Evolutionary conservation across 2,329 filamentous ascomycete species (phyloP).

Genomic region (Purpureocillium lavendulum): DNA sequence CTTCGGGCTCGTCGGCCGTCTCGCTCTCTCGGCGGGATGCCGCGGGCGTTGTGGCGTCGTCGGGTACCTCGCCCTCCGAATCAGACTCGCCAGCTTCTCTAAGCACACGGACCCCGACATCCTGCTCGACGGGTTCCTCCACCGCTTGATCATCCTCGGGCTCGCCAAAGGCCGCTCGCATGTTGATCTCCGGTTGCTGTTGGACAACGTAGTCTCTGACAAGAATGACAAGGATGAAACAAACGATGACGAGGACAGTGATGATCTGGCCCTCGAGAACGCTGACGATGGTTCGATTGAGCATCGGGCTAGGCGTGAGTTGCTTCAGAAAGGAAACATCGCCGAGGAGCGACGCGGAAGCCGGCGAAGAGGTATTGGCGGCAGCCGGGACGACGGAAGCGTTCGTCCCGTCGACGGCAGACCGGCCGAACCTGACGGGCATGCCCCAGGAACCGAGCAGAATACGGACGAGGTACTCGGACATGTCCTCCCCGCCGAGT

Average conservation of each 20-base stretch:
- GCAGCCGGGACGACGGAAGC: conserved; percentile 5
- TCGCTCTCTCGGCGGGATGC: background rate
- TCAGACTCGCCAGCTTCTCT: conserved; percentile 17
- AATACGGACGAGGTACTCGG: conserved; percentile 22
- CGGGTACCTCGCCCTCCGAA: conserved; percentile 23
- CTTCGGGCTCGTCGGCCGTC: too few relatives aligned
- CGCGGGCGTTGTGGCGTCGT: conserved; percentile 12
- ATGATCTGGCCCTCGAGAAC: conserved; percentile 90
- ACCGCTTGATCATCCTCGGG: conserved; percentile 19
- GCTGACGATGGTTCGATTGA: conserved; percentile 76
- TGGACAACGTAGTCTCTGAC: conserved; percentile 98
- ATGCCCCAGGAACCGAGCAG: conserved; percentile 20
- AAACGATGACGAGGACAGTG: conserved; percentile 81
- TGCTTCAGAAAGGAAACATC: conserved; percentile 49
- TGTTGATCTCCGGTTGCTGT: conserved; percentile 87
- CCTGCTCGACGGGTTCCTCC: conserved; percentile 11
- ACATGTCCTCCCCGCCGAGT: conserved; percentile 20
- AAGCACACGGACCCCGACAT: conserved; percentile 6
- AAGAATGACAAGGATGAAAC: conserved; percentile 93
- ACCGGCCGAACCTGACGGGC: conserved; percentile 12
- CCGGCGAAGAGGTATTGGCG: background rate
- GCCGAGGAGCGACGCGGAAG: conserved; percentile 39
- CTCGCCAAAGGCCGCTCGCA: conserved; percentile 57
- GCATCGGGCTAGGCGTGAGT: conserved; percentile 57
- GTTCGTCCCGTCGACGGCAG: conserved; percentile 10